Conservation (phyloP, 441 rosid species). For the Pelargonium exstipulatum region DNA sequence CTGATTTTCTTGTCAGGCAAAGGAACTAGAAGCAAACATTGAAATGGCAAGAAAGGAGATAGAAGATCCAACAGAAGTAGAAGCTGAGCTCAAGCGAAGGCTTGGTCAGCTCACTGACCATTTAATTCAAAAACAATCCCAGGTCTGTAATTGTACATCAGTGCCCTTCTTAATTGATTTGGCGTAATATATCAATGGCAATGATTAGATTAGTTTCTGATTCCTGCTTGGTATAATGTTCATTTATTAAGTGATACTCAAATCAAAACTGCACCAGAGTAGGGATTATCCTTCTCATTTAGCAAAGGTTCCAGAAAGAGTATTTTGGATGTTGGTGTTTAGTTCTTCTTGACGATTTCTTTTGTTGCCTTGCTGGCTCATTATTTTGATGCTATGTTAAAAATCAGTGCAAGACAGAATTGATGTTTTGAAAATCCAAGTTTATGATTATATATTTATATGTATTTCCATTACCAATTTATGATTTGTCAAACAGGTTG, state of each 20-base stretch:
- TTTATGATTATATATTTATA: not conserved
- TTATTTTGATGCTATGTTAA: too few species aligned
- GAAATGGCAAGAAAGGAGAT: constrained; percentile 69
- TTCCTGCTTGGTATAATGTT: not conserved
- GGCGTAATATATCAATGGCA: not conserved
- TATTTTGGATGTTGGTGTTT: not conserved
- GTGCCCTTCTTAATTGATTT: not conserved
- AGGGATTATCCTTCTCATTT: not conserved
- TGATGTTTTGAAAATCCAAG: not conserved
- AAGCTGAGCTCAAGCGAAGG: constrained; percentile 70
- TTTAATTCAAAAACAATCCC: constrained; percentile 93
- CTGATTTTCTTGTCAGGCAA: constrained; percentile 38
- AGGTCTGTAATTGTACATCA: constrained; percentile 45
- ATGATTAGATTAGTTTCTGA: constrained; percentile 9
- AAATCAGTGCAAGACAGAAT: not conserved
- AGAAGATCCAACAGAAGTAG: constrained; percentile 87
- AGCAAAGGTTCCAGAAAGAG: not conserved
- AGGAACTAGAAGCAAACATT: constrained; percentile 54
- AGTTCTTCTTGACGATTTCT: not conserved
- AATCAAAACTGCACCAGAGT: not conserved
- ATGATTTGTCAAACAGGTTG: constrained; percentile 50
- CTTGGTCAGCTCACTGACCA: constrained; percentile 88
- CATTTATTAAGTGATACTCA: not conserved
- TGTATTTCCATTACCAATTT: not conserved
- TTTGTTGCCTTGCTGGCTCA: not conserved